These are phyloP conservation scores for Vaccinium corymbosum DNA, from an alignment of 148 eudicot genomes.

Conservation along the genomic window DNA sequence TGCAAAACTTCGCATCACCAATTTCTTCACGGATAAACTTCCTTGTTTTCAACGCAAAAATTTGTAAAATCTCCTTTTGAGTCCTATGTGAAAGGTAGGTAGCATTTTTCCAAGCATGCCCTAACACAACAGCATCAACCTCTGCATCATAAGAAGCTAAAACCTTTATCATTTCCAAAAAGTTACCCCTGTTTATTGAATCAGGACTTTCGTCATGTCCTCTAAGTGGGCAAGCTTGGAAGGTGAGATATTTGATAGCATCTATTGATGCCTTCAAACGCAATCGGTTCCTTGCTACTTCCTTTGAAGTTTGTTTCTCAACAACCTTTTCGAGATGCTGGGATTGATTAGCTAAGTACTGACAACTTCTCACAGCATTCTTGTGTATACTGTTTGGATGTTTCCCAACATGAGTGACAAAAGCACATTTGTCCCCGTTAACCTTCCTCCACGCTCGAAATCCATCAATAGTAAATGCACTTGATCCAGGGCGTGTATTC, in stretches of 20 bases:
- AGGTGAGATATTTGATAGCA: slow-evolving; percentile 10
- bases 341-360: background rate
- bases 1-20: too few species aligned
- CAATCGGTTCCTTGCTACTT: slow-evolving; percentile 3
- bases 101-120: slow-evolving; percentile 3
- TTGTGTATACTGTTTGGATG: background rate
- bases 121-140: slow-evolving; percentile 4
- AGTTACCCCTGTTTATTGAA: slow-evolving; percentile 6
- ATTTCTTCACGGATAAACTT: background rate
- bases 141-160: background rate
- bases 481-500: background rate
- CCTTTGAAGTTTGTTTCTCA: background rate
- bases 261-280: slow-evolving; percentile 5
- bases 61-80: slow-evolving; percentile 1
- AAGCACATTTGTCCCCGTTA: background rate
- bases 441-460: background rate
- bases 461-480: background rate
- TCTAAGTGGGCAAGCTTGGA: slow-evolving; percentile 19
- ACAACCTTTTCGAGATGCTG: background rate
- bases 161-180: slow-evolving; percentile 10
- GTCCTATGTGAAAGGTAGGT: slow-evolving; percentile 1
- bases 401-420: background rate
- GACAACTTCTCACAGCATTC: background rate
- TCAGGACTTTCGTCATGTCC: slow-evolving; percentile 11
- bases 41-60: background rate